Conservation (phyloP, 352 stramenopile genomes). For the Globisporangium okanoganense region DNA sequence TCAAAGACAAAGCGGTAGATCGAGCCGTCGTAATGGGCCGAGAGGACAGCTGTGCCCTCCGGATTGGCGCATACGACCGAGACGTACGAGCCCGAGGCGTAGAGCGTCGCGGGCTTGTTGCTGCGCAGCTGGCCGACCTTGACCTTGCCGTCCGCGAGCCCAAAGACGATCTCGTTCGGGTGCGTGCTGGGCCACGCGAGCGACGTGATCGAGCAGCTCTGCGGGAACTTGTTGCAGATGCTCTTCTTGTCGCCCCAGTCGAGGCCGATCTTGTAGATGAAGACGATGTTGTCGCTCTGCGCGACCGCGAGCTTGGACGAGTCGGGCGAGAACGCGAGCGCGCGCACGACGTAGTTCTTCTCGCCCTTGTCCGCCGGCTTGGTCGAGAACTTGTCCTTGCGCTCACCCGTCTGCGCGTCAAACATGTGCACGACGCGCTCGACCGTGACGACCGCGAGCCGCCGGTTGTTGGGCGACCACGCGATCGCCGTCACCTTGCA, state of each 20-base stretch:
- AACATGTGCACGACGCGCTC: slow-evolving; percentile 93
- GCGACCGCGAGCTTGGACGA: slow-evolving; percentile 93
- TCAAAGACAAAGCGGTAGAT: slow-evolving; percentile 94
- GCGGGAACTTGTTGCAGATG: slow-evolving; percentile 95
- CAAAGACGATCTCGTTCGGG: slow-evolving; percentile 93
- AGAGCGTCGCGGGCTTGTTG: slow-evolving; percentile 92
- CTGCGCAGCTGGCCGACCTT: slow-evolving; percentile 91
- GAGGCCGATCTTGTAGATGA: slow-evolving; percentile 94
- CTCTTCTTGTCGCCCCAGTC: slow-evolving; percentile 95
- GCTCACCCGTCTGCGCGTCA: slow-evolving; percentile 89
- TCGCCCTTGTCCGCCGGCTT: slow-evolving; percentile 93
- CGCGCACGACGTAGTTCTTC: slow-evolving; percentile 93
- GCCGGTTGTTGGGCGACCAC: slow-evolving; percentile 92
- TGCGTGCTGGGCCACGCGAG: slow-evolving; percentile 90
- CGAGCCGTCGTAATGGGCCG: slow-evolving; percentile 88
- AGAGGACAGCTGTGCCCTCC: slow-evolving; percentile 87
- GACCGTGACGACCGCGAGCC: slow-evolving; percentile 90
- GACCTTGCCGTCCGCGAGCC: slow-evolving; percentile 91
- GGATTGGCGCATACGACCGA: slow-evolving; percentile 81
- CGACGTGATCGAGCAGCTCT: slow-evolving; percentile 78
- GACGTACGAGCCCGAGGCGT: slow-evolving; percentile 83
- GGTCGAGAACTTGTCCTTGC: slow-evolving; percentile 95
- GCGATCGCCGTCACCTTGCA: slow-evolving; percentile 91
- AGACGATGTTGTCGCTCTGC: slow-evolving; percentile 96
- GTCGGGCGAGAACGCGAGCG: slow-evolving; percentile 91